Conservation (phyloP, 495 filamentous ascomycete genomes). For the Penicillium robsamsonii region DNA sequence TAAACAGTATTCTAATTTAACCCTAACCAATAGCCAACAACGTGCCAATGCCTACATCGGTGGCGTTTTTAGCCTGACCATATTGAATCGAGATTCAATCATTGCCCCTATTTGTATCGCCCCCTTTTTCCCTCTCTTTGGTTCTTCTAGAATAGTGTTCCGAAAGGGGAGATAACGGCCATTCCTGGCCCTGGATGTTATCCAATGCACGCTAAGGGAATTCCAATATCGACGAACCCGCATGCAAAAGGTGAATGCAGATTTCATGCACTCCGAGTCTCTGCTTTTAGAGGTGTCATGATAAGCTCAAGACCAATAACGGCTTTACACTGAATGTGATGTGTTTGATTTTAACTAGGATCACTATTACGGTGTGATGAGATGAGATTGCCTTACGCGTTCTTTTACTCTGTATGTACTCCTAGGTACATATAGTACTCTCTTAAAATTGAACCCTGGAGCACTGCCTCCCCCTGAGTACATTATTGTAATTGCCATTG, state of each 20-base stretch:
- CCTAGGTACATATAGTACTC: too few species aligned
- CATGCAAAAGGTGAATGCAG: conserved; percentile 14
- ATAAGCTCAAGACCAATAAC: conserved; percentile 24
- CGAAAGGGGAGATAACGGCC: conserved; percentile 25
- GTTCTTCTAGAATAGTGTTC: conserved; percentile 7
- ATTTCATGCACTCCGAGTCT: neutral
- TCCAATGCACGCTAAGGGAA: conserved; percentile 9
- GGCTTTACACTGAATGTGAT: conserved; percentile 20
- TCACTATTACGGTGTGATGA: conserved; percentile 11
- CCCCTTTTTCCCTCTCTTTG: conserved; percentile 2
- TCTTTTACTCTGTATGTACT: neutral
- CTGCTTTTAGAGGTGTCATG: conserved; percentile 11
- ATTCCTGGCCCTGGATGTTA: conserved; percentile 21
- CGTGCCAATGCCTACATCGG: conserved; percentile 27
- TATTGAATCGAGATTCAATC: conserved; percentile 14
- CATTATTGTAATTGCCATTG: conserved; percentile 10
- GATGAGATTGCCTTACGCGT: conserved; percentile 10
- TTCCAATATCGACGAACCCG: conserved; percentile 8
- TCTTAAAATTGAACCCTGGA: neutral
- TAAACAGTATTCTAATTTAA: conserved; percentile 6
- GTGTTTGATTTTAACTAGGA: conserved; percentile 22
- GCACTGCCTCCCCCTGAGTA: conserved; percentile 11
- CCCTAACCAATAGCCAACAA: conserved; percentile 13
- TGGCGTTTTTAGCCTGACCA: conserved; percentile 27
- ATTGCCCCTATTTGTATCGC: conserved; percentile 10